A percentile compares a stretch with the other conserved stretches of the same genome.
Conservation (phyloP, 2,329 filamentous ascomycete species). For the Clarireedia hainanense region DNA sequence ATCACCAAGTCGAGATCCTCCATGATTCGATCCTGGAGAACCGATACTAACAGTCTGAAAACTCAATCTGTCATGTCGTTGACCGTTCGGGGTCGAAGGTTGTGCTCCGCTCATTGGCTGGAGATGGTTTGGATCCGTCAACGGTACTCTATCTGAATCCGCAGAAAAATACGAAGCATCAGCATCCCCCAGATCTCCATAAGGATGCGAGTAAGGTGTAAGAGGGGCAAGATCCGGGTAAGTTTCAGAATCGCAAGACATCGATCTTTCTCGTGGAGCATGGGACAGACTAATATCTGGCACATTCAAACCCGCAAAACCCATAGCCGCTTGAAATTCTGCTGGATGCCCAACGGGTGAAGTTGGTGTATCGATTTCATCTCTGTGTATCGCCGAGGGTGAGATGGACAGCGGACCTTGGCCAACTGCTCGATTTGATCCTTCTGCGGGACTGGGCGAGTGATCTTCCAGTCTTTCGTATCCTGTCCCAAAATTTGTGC, state of each 20-base stretch:
- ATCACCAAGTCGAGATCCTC: constrained; percentile 48
- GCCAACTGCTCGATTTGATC: constrained; percentile 11
- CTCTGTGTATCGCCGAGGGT: constrained; percentile 8
- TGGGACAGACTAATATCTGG: constrained; percentile 28
- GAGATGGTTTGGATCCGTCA: constrained; percentile 48
- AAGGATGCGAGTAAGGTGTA: constrained; percentile 9
- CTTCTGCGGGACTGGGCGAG: constrained; percentile 23
- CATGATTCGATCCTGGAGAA: constrained; percentile 28
- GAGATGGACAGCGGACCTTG: constrained; percentile 9
- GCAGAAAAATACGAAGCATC: constrained; percentile 29
- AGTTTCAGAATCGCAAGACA: constrained; percentile 22
- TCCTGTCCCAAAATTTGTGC: constrained; percentile 16
- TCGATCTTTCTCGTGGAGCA: constrained; percentile 17
- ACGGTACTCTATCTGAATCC: constrained; percentile 50
- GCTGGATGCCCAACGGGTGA: constrained; percentile 26
- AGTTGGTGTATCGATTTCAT: constrained; percentile 18
- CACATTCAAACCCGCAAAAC: constrained; percentile 29
- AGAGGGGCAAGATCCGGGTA: constrained; percentile 19
- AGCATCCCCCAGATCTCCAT: constrained; percentile 20
- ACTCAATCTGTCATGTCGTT: constrained; percentile 41
- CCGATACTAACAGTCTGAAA: constrained; percentile 48
- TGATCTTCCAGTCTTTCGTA: constrained; percentile 27
- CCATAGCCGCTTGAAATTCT: constrained; percentile 28
- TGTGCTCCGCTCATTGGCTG: constrained; percentile 46
- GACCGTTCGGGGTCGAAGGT: constrained; percentile 30